Evolutionary conservation across 2,329 filamentous ascomycete species (phyloP).

Genomic region (Periglandula ipomoeae): DNA sequence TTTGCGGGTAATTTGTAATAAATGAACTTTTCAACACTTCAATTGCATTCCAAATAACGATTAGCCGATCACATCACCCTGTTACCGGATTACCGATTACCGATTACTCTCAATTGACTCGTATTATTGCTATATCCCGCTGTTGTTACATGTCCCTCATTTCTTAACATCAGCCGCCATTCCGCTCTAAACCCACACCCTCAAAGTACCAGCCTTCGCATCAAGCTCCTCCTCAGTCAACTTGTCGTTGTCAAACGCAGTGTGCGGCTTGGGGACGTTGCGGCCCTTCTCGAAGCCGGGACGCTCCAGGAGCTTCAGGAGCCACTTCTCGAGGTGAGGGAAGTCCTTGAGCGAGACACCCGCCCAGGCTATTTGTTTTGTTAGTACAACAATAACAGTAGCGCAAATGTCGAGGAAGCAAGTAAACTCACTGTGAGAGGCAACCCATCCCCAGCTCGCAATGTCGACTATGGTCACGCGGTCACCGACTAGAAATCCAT

Average conservation of each 20-base stretch:
- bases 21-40: no score
- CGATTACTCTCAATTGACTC: no score
- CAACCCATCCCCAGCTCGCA: constrained; percentile 70
- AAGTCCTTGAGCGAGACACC: constrained; percentile 60
- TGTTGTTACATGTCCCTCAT: constrained; percentile 9
- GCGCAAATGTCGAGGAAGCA: background rate
- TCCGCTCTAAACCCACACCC: constrained; percentile 56
- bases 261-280: constrained; percentile 60
- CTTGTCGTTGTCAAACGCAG: constrained; percentile 40
- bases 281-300: constrained; percentile 67
- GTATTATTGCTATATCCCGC: no score
- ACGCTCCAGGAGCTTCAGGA: constrained; percentile 58
- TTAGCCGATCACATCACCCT: no score
- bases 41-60: no score
- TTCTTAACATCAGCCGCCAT: constrained; percentile 60
- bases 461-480: constrained; percentile 71
- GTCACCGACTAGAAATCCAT: constrained; percentile 57
- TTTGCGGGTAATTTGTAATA: no score
- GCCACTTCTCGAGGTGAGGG: constrained; percentile 67
- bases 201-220: constrained; percentile 40
- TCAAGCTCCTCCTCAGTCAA: constrained; percentile 46
- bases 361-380: constrained; percentile 20
- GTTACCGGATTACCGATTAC: no score
- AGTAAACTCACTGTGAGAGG: constrained; percentile 31
- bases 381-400: background rate